Base-by-base conservation (phyloP, 768 basidiomycete genomes). In the Termitomyces heimii region DNA sequence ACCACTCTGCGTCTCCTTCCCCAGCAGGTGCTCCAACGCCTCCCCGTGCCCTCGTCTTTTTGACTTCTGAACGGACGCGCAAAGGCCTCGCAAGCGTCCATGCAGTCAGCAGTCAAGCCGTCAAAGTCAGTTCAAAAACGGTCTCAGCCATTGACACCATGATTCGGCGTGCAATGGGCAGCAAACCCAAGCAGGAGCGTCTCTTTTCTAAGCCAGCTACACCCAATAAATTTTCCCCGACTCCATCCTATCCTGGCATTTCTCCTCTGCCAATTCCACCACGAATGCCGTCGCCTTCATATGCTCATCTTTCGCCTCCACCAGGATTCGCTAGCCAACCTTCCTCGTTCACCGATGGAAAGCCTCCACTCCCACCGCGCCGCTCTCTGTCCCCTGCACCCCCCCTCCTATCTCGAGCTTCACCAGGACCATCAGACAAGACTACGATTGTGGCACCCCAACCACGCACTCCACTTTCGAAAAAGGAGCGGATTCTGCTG, bases 81-180 rank as follows among this genome's bases (percentile, higher is more conserved):
- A 76, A 79, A 47, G 79, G 81, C 3, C 77, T 92, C 0, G 69
- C 80, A 4, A 76, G 73, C 3, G 82, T 88, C 2, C 88, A 91
- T 63, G 77, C 82, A 10, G 73, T 86, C 54, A 85, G 78, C 57
- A 84, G 83, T 0, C 76, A 84, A 63, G 88, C 86, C 0, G 86
- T 85, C 34, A 79, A 82, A 62, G 79, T 88, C 59, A 88, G 84
- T 54, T 67, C 79, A 14, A 80, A 81, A 60, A 89, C 88, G 0
- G 74, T 89, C 35, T 72, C 71, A 2, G 67, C 80, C 55, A 82
- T 91, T 60, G 84, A 89, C 64, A 69, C 64, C 50, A 77, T 85
- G 75, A 81, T 89, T 54, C 74, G 80, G 20, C 74, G 75, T 12
- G 82, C 83, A 0, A 76, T 85, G 55, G 82, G 84, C 51, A 71